Evolutionary conservation across 441 rosid genomes (phyloP), one percentile per base, ranked within the genome.

Genomic region (Pelargonium australe): DNA sequence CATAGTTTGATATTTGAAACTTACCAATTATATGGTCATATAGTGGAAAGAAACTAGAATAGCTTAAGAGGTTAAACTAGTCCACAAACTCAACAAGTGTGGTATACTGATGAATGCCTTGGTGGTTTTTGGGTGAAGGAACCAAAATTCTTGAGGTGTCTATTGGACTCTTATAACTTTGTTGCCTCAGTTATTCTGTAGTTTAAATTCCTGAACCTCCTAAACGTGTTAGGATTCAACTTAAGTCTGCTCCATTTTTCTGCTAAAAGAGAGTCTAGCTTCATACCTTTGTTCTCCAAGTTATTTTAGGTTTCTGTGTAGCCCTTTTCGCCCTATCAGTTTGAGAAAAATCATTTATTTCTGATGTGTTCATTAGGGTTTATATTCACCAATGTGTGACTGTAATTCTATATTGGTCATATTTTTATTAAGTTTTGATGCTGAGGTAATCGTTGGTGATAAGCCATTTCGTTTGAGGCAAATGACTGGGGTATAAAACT

Each of bases 1-100:
- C 63, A 37, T 61, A 67, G 53, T 41, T 67, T 64, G 67, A 13
- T 28, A 43, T 45, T 69, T 57, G 63, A 64, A 68, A 63, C 49
- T 45, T 76, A 44, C 40, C 16, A 53, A 7, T 53, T 53, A 49
- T 65, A 44, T 40, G 8, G 60, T 61, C 67, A 23, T 63, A 7
- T 34, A 31, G 57, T 70, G 47, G 68, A 61, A 57, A 63, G 63
- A 53, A 53, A 53, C 7, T 53, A 53, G 58, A 53, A 53, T 1
- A 53, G 16, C 16, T 6, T n/a, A 5, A 53, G 58, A n/a, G 58
- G 58, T 53, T 53, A 53, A 53, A 53, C 58, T 53, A n/a, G 58
- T 7, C 20, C 4, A 53, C 16, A 53, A 14, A 14, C 17, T 53
- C 58, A 4, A 7, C 16, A 13, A 53, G 14, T 20, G 5, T 53